Conservation (phyloP, 768 basidiomycete genomes). For the Gautieria morchelliformis region DNA sequence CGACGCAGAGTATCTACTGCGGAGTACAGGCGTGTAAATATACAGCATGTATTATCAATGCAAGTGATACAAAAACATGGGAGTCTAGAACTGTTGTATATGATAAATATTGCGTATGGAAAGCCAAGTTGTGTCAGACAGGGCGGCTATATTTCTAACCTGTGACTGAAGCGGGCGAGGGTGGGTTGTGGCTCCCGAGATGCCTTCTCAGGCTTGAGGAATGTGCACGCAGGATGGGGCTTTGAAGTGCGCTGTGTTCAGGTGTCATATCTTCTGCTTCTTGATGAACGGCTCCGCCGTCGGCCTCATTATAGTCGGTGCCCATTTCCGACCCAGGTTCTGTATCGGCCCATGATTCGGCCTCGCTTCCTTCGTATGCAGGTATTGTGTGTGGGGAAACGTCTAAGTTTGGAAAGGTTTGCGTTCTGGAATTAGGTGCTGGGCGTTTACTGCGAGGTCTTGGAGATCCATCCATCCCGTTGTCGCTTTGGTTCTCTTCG, state of each 20-base stretch:
- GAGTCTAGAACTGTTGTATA: not conserved
- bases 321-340: not conserved
- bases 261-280: not conserved
- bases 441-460: not conserved
- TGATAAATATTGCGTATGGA: not conserved
- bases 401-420: not conserved
- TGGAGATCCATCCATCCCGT: not conserved
- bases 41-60: not conserved
- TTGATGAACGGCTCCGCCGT: not conserved
- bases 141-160: not conserved
- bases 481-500: not conserved
- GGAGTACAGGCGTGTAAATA: constrained; percentile 2
- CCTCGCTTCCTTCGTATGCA: not conserved
- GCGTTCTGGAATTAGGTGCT: not conserved
- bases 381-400: not conserved
- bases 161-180: not conserved
- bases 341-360: constrained; percentile 5
- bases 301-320: not conserved
- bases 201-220: not conserved
- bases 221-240: not conserved
- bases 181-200: not conserved
- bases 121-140: not conserved
- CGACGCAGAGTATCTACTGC: constrained; percentile 1
- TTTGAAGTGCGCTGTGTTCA: not conserved
- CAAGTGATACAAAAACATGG: not conserved